phyloP scores from a whole-genome alignment of 768 basidiomycete genomes.

The Lyophyllum shimeji region DNA sequence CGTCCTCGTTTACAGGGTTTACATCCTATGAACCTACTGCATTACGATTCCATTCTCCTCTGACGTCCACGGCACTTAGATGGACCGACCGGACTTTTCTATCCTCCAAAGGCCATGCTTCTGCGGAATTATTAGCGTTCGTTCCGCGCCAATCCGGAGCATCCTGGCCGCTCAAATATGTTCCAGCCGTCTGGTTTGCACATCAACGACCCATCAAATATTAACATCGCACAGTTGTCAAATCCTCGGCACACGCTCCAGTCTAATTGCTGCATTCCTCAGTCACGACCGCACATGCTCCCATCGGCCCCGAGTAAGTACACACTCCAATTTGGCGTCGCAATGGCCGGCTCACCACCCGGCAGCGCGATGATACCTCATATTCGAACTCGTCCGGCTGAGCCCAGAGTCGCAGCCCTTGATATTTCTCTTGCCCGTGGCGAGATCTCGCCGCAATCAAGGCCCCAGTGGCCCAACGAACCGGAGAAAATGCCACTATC shows the following conservation, averaged over 20 bases:
- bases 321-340: neutral
- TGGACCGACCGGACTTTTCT: too few species aligned
- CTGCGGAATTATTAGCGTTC: too few species aligned
- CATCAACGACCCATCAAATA: neutral
- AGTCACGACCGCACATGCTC: neutral
- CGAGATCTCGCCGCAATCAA: neutral
- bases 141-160: too few species aligned
- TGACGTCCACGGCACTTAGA: too few species aligned
- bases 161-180: neutral
- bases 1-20: too few species aligned
- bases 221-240: neutral
- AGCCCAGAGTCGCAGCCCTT: neutral
- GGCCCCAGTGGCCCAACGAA: neutral
- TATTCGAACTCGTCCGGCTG: neutral
- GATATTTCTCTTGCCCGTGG: neutral
- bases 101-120: too few species aligned
- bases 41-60: too few species aligned
- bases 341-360: neutral
- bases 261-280: neutral
- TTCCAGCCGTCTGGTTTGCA: neutral
- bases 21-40: too few species aligned
- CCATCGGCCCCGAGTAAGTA: neutral
- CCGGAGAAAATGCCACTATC: neutral
- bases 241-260: neutral
- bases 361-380: neutral